A percentile compares a stretch with the other conserved stretches of the same genome.
These are phyloP conservation scores for Thamnidium elegans DNA, from an alignment of 192 early-diverging fungal genomes.

Conservation along the genomic window DNA sequence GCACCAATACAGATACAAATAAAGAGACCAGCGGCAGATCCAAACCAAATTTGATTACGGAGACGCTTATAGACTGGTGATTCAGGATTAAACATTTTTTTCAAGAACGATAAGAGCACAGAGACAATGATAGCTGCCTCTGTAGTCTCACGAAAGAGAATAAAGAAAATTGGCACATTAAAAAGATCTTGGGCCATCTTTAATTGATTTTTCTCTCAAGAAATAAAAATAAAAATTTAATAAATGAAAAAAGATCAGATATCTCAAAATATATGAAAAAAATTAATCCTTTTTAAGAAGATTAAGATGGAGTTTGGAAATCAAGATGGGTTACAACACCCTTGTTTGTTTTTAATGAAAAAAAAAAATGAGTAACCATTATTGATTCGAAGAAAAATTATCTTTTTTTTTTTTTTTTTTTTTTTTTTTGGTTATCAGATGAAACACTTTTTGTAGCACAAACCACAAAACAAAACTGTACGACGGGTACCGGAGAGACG, in stretches of 20 bases:
- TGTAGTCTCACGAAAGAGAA: conserved; percentile 77
- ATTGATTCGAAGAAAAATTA: too few relatives aligned
- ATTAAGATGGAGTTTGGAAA: neutral
- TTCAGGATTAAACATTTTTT: conserved; percentile 59
- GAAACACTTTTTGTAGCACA: conserved; percentile 7
- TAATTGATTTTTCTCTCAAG: neutral
- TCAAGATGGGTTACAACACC: too few relatives aligned
- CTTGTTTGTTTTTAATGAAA: too few relatives aligned
- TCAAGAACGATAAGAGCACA: conserved; percentile 79
- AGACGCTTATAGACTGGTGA: conserved; percentile 47
- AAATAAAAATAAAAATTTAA: conserved; percentile 2
- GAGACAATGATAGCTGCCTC: conserved; percentile 87
- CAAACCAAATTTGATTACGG: conserved; percentile 75
- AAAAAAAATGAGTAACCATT: too few relatives aligned
- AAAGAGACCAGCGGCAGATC: conserved; percentile 61
- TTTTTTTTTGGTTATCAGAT: conserved; percentile 3
- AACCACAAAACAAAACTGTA: neutral
- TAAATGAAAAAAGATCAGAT: conserved; percentile 4
- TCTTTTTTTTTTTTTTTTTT: too few relatives aligned
- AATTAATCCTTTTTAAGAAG: conserved; percentile 9
- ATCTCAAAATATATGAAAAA: conserved; percentile 3
- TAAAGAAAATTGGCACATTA: conserved; percentile 70
- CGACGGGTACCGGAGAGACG: neutral
- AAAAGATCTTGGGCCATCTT: conserved; percentile 50
- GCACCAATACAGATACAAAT: conserved; percentile 71